These are phyloP conservation scores for Buxus sempervirens DNA, from an alignment of 164 flowering plant genomes.

Conservation along the genomic window DNA sequence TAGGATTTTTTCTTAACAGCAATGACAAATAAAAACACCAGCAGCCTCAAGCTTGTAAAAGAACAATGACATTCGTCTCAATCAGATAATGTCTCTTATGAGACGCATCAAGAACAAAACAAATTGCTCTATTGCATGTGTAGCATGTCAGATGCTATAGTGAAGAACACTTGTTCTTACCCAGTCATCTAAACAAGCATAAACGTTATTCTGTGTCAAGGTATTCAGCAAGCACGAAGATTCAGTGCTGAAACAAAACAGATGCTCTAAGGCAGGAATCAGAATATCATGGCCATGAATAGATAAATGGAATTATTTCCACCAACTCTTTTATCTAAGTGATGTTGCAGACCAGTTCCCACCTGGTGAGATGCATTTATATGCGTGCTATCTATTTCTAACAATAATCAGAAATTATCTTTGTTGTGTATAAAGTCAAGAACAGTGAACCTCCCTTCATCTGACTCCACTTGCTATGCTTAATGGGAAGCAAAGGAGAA, in stretches of 20 bases:
- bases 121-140: neutral
- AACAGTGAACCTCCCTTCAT: too few species aligned
- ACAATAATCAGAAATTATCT: too few species aligned
- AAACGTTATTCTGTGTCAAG: neutral
- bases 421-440: too few species aligned
- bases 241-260: neutral
- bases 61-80: neutral
- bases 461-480: too few species aligned
- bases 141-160: neutral
- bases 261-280: neutral
- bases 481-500: too few species aligned
- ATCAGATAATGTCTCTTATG: neutral
- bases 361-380: neutral
- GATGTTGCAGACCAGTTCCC: neutral
- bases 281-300: neutral
- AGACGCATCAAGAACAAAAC: neutral
- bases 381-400: too few species aligned
- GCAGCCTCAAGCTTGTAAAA: neutral
- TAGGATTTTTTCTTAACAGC: neutral
- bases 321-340: neutral
- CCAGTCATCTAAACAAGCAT: neutral
- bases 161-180: neutral
- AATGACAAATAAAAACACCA: neutral
- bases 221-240: neutral
- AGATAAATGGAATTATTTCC: neutral